Evolutionary conservation across 2,329 filamentous ascomycete genomes (phyloP), one percentile per base, ranked within the genome.

Genomic region (Ophiocordyceps unilateralis): DNA sequence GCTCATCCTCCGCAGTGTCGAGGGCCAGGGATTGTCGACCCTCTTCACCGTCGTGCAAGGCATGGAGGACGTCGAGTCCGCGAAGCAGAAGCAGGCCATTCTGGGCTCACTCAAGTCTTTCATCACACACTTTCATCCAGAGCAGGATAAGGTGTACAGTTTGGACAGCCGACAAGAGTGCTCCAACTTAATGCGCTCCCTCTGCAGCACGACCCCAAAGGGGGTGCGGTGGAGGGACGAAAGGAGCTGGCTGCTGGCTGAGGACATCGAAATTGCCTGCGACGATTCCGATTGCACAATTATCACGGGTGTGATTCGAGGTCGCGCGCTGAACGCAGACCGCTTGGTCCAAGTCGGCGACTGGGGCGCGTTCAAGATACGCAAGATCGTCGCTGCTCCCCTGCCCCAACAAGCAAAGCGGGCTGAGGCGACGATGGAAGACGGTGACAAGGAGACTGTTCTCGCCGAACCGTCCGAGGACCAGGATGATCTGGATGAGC

Each of bases 211-310:
- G 30, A 87, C 82, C 38, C 89, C 91, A 11, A 96, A 93, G 65
- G 91, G 91, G 1, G 76, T 98, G n/a, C 70, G 81, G 48, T 98
- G 91, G 91, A 77, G 91, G 52, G 91, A 98, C 42, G 86, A 94
- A 50, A 75, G 91, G 51, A 93, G 87, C 53, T 98, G 91, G 84
- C 85, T 98, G 81, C 66, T 94, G 45, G 76, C 89, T 5, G 91
- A 98, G 50, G 74, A 88, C 23, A 68, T 94, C 43, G 65, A 74
- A 51, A 93, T 87, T 71, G 71, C 76, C 11, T 69, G 74, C 23
- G 68, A 64, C 5, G 69, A 70, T 11, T 67, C 70, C 1, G 70
- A 74, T n/a, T 66, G 78, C 37, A 82, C 85, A 9, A 66, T 88
- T 8, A 57, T 98, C 37, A 93, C 85, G 0, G 91, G 91, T 50